phyloP scores from a whole-genome alignment of 2,329 filamentous ascomycete species.

The Aureobasidium sp. region DNA sequence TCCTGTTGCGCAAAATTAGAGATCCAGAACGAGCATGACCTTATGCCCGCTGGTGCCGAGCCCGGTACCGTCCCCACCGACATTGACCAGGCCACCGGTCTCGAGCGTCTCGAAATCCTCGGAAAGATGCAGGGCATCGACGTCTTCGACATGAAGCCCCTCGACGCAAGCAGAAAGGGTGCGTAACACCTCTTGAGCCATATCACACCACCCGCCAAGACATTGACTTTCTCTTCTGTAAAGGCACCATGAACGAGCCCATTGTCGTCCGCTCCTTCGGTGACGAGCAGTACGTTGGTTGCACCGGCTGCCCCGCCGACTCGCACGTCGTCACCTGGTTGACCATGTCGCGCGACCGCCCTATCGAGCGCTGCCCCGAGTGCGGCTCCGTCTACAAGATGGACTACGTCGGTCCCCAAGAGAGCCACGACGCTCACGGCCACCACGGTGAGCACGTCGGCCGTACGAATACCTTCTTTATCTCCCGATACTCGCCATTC shows the following conservation, averaged over 20 bases:
- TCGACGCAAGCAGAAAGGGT: conserved; percentile 86
- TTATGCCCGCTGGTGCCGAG: conserved; percentile 72
- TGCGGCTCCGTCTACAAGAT: conserved; percentile 97
- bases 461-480: not conserved
- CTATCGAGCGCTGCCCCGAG: conserved; percentile 90
- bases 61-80: conserved; percentile 85
- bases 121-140: conserved; percentile 99
- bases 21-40: conserved; percentile 72
- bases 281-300: conserved; percentile 93
- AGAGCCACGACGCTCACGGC: conserved; percentile 55
- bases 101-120: conserved; percentile 96
- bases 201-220: conserved; percentile 8
- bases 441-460: conserved; percentile 43
- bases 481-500: not conserved
- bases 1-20: conserved; percentile 46
- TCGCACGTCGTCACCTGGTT: conserved; percentile 89
- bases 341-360: conserved; percentile 78
- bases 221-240: not conserved
- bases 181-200: conserved; percentile 24
- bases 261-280: conserved; percentile 86
- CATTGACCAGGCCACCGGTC: conserved; percentile 89
- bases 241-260: conserved; percentile 81
- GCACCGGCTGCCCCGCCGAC: conserved; percentile 89
- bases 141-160: conserved; percentile 95
- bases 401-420: conserved; percentile 82